phyloP scores from a whole-genome alignment of 306 rosid species.

The Pterocarpus santalinus region DNA sequence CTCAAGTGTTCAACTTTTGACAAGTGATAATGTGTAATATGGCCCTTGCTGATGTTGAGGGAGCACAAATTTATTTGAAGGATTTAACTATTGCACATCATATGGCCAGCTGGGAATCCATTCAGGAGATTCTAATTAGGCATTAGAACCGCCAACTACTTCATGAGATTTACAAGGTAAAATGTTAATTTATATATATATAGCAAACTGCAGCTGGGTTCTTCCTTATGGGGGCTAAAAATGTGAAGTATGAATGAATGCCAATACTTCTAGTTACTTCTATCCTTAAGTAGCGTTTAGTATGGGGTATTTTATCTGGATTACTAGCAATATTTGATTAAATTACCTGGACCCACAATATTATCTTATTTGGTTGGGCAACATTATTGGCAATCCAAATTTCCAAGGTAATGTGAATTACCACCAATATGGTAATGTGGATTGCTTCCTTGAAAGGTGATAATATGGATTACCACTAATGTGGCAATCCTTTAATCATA shows the following conservation, averaged over 20 bases:
- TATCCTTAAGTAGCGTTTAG: no score
- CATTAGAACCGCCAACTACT: slow-evolving; percentile 92
- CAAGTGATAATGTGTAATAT: neutral
- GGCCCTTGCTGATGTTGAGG: slow-evolving; percentile 98
- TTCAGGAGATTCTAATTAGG: slow-evolving; percentile 77
- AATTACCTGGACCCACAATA: no score
- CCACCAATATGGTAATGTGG: no score
- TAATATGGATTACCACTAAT: no score
- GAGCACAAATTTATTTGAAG: slow-evolving; percentile 89
- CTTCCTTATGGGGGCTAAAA: neutral
- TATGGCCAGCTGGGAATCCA: slow-evolving; percentile 92
- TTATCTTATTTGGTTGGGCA: no score
- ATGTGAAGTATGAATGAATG: neutral
- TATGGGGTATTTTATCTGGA: no score
- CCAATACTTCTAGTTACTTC: neutral
- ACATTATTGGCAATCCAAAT: no score
- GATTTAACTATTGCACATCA: slow-evolving; percentile 84
- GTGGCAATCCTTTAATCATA: no score
- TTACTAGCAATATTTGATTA: no score
- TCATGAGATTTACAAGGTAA: slow-evolving; percentile 95
- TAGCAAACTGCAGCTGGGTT: slow-evolving; percentile 16
- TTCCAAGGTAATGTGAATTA: no score
- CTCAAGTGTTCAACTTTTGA: no score
- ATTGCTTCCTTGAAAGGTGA: no score
- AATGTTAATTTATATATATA: slow-evolving; percentile 1